These are phyloP conservation scores for Zymoseptoria tritici DNA, from an alignment of 2,329 filamentous ascomycete species.

Conservation along the genomic window DNA sequence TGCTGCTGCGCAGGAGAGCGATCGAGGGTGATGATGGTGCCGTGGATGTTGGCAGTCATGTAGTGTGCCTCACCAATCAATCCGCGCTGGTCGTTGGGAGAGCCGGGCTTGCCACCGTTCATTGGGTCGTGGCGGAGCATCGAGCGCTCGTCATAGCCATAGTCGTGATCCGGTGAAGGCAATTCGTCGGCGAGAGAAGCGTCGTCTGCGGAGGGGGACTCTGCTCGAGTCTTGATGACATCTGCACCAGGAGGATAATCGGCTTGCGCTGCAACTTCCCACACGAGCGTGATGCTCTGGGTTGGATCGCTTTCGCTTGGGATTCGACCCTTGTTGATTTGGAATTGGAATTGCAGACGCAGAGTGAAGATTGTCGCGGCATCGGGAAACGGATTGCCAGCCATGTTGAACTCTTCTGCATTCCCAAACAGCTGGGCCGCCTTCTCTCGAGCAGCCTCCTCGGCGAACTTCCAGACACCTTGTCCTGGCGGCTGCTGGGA, in stretches of 20 bases:
- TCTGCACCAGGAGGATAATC: not conserved
- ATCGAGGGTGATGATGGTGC: constrained; percentile 15
- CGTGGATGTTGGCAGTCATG: constrained; percentile 13
- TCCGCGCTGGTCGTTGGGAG: constrained; percentile 11
- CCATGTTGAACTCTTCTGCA: not conserved
- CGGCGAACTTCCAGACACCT: not conserved
- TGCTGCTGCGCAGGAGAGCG: constrained; percentile 1
- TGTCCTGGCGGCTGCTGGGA: not conserved
- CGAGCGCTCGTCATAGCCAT: constrained; percentile 9
- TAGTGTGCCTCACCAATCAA: constrained; percentile 3
- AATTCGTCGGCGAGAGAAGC: not conserved
- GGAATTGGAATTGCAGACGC: not conserved
- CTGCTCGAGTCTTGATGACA: not conserved
- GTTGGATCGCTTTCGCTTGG: not conserved
- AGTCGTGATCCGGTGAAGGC: constrained; percentile 1
- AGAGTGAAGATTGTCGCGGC: not conserved
- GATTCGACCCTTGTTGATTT: not conserved
- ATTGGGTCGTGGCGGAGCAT: constrained; percentile 13
- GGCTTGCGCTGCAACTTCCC: not conserved
- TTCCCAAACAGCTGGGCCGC: not conserved
- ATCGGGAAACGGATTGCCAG: not conserved
- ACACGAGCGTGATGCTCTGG: not conserved
- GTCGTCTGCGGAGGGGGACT: not conserved
- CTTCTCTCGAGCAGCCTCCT: not conserved
- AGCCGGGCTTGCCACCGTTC: constrained; percentile 8